Conservation (phyloP, 371 early-diverging fungal genomes). For the Capillidium heterosporum region DNA sequence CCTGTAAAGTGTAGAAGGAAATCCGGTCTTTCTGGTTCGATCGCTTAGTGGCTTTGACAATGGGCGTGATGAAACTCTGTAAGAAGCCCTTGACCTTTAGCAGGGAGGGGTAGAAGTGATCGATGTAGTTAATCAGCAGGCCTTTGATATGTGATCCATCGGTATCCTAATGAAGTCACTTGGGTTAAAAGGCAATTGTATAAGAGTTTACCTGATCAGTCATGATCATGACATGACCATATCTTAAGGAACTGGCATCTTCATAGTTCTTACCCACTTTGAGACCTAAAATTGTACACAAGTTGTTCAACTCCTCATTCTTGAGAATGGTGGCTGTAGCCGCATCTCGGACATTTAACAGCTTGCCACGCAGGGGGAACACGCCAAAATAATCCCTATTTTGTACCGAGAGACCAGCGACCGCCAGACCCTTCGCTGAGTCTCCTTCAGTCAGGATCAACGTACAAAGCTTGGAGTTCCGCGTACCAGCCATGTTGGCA, state of each 20-base stretch:
- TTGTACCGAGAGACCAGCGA: conserved; percentile 84
- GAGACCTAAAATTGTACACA: conserved; percentile 96
- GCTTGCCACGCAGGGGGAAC: conserved; percentile 97
- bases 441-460: conserved; percentile 99
- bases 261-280: conserved; percentile 80
- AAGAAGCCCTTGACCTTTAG: conserved; percentile 91
- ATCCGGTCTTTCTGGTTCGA: conserved; percentile 41
- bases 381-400: conserved; percentile 96
- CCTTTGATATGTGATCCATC: conserved; percentile 99
- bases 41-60: conserved; percentile 54
- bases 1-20: conserved; percentile 93
- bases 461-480: conserved; percentile 69
- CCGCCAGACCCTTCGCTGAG: conserved; percentile 95
- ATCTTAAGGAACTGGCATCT: conserved; percentile 61
- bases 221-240: conserved; percentile 99
- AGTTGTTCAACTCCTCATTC: conserved; percentile 80
- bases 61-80: conserved; percentile 98
- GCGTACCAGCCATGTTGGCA: conserved; percentile 91
- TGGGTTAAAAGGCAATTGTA: not conserved
- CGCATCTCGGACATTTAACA: conserved; percentile 97
- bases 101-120: conserved; percentile 93
- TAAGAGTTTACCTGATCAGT: conserved; percentile 78
- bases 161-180: conserved; percentile 47
- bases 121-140: conserved; percentile 95
- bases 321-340: conserved; percentile 51